Base-by-base conservation (phyloP, 2,329 filamentous ascomycete genomes). In the Lasiodiplodia citricola region DNA sequence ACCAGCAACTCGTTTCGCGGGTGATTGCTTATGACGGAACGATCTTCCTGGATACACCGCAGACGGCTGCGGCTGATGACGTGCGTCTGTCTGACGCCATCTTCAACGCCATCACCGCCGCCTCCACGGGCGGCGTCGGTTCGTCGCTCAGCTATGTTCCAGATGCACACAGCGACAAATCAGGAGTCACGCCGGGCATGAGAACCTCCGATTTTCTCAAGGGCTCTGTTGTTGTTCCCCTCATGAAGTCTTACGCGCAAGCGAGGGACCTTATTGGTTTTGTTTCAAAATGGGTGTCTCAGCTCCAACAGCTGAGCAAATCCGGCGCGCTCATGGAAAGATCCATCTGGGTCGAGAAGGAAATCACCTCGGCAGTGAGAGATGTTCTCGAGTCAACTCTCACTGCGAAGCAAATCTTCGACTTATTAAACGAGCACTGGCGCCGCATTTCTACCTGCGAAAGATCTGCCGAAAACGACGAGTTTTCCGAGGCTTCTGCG, bases 211-310 rank as follows among this genome's bases (percentile, higher is more conserved):
- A 72, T 14, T 28, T 11, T 8, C 71, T 13, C 18, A 70, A 31
- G 11, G 21, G 4, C 23, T 70, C 67, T n/a, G 70, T 80, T 8
- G 66, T 80, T 25, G 67, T 76, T 21, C 78, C 79, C 1, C 67
- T 80, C 25, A 74, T 80, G 70, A 73, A 72, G 31, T 75, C 78
- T 2, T 80, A 77, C 63, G 74, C 77, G 11, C 73, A 74, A 11
- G 79, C 77, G 57, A 71, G 79, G 13, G 75, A 79, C 62, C 67
- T 80, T 6, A 66, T 76, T 7, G 77, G 77, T 8, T 80, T 79
- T 69, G 60, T 80, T 28, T 71, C 69, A n/a, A 71, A 71, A 64
- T 80, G 78, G 78, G 75, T 79, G 58, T 67, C 71, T 10, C 77
- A 80, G 55, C 72, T 80, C 0, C 70, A 71, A 37, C 72, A 23